Evolutionary conservation across 2,329 filamentous ascomycete species (phyloP).

Genomic region (Cladosporium colombiae): DNA sequence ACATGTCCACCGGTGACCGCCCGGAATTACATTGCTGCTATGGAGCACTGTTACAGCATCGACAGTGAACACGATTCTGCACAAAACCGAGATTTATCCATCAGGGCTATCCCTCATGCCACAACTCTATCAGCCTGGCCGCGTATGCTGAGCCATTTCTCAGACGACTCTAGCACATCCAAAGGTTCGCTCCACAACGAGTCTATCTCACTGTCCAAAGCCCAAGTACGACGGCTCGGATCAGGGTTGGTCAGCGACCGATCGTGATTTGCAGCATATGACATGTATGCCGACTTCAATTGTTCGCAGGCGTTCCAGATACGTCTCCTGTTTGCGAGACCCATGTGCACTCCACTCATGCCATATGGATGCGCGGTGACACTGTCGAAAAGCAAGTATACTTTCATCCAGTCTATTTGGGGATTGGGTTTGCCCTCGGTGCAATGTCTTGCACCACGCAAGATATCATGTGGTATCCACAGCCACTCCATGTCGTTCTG

Average conservation of each 20-base stretch:
- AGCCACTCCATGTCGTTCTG: not conserved
- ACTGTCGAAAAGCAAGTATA: not conserved
- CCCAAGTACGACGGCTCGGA: not conserved
- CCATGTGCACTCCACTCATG: not conserved
- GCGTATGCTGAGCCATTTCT: not conserved
- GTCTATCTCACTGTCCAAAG: not conserved
- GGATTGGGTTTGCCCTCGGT: not conserved
- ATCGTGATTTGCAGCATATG: not conserved
- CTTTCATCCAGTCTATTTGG: not conserved
- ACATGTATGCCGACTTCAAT: not conserved
- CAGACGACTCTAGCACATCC: not conserved
- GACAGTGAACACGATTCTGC: not conserved
- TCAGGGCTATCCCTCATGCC: not conserved
- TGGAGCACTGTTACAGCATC: not conserved
- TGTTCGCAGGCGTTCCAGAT: slow-evolving; percentile 3
- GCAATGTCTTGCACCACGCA: too few species aligned
- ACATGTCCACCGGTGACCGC: not conserved
- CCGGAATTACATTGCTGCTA: not conserved
- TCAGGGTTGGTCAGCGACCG: not conserved
- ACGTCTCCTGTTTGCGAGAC: not conserved
- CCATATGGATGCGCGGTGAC: not conserved
- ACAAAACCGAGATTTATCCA: not conserved
- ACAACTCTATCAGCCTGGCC: not conserved
- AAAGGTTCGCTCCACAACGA: not conserved
- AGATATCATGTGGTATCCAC: not conserved